Evolutionary conservation across 2,329 filamentous ascomycete genomes (phyloP), one percentile per base, ranked within the genome.

Genomic region (Chrysosporium keratinophilum): DNA sequence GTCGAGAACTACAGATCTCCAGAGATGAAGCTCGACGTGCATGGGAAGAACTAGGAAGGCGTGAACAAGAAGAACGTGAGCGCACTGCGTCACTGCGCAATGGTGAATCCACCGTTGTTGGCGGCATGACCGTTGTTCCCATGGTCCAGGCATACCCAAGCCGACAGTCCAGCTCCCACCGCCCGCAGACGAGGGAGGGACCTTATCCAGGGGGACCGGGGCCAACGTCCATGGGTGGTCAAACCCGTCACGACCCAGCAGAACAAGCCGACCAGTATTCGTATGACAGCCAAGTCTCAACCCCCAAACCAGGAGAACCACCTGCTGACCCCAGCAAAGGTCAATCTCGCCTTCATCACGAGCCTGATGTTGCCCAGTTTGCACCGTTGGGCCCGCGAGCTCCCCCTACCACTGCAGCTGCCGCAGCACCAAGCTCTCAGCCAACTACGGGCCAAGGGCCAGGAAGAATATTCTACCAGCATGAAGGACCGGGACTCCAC

Each of bases 21-120:
- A 96, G 95, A 65, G 91, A 96, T 62, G 93, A 98, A 70, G 91
- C 93, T 7, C 83, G 91, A 35, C 82, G 93, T 54, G 93, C 93
- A 1, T 98, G 93, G 93, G 93, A 98, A 72, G 93, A 97, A 69
- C 80, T 98, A 1, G 93, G 93, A 20, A 81, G 91, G 50, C 82
- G 89, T 50, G 93, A 97, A 69, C 88, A 96, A 65, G 88, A 94
- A 69, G 91, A 96, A 69, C 82, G 91, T 5, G 90, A 96, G 59
- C 81, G 88, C 44, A 93, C 87, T 1, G 78, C 82, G 28, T 89
- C 88, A n/a, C 75, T 98, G 20, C 84, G 93, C 63, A 85, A 87
- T 58, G 93, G 93, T 5, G 83, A 89, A 56, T 87, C 91, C 12
- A 96, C 89, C 1, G 77, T 94, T 47, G 87, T 98, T 7, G 89